A percentile compares a stretch with the other conserved stretches of the same genome.
Conservation (phyloP, 441 rosid genomes). For the Flueggea neowawraea region DNA sequence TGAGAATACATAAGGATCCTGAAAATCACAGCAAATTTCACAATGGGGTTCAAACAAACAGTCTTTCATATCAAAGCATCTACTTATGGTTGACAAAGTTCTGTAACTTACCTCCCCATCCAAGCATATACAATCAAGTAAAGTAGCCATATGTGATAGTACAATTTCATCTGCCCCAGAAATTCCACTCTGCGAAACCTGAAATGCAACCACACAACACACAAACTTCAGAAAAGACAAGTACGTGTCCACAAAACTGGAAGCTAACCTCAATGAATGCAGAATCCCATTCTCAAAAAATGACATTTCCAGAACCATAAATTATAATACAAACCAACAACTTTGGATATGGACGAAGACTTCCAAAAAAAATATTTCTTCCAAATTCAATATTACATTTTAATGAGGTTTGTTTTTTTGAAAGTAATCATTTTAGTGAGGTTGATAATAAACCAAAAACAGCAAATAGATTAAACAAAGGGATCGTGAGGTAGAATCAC, state of each 20-base stretch:
- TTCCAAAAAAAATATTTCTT: no score
- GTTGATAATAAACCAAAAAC: no score
- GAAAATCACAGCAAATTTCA: slow-evolving; percentile 30
- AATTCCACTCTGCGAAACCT: slow-evolving; percentile 81
- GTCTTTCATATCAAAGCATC: slow-evolving; percentile 14
- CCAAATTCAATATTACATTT: no score
- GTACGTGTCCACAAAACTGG: slow-evolving; percentile 12
- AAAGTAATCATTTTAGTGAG: no score
- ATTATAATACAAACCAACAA: no score
- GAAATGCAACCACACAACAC: slow-evolving; percentile 16
- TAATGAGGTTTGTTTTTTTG: no score
- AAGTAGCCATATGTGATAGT: slow-evolving; percentile 78
- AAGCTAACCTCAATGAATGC: slow-evolving; percentile 13
- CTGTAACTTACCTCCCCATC: slow-evolving; percentile 70
- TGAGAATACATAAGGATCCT: slow-evolving; percentile 78
- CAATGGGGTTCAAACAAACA: slow-evolving; percentile 16
- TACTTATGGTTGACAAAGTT: slow-evolving; percentile 9
- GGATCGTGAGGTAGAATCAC: no score
- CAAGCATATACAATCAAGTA: slow-evolving; percentile 70
- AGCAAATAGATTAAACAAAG: no score
- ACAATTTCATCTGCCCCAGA: slow-evolving; percentile 57
- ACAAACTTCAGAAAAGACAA: slow-evolving; percentile 12
- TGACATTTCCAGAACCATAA: not conserved
- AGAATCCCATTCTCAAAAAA: slow-evolving; percentile 10
- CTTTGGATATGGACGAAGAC: no score